Conservation (phyloP, 2,329 filamentous ascomycete genomes). For the Macroventuria anomochaeta region DNA sequence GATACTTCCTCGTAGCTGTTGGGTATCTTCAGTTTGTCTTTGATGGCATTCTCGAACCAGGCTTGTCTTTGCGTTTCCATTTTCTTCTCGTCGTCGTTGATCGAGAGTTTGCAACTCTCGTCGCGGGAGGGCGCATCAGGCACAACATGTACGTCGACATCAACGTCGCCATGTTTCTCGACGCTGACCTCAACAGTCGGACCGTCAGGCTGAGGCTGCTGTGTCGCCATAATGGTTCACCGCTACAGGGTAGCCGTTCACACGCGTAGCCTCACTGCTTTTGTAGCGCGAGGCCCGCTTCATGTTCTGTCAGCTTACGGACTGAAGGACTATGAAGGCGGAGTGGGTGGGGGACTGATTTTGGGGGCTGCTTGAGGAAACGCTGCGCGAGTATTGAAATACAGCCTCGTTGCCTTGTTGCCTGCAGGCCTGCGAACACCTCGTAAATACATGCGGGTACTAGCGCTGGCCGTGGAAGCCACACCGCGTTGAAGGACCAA, state of each 20-base stretch:
- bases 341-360: background rate
- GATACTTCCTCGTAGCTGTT: conserved; percentile 34
- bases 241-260: background rate
- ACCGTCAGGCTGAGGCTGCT: background rate
- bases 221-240: background rate
- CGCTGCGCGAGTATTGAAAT: background rate
- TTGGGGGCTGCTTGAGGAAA: background rate
- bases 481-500: too few species aligned
- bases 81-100: background rate
- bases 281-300: background rate
- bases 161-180: background rate
- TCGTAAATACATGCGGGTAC: too few species aligned
- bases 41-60: conserved; percentile 25
- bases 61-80: conserved; percentile 15
- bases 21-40: conserved; percentile 26
- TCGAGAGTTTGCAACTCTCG: background rate
- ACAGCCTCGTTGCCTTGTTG: background rate
- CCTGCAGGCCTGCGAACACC: background rate
- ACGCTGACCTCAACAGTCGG: background rate
- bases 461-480: too few species aligned
- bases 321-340: background rate
- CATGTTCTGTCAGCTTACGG: background rate
- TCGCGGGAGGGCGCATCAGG: background rate
- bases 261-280: background rate
- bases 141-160: background rate